Conservation (phyloP, 2,329 filamentous ascomycete genomes). For the Aspergillus luchuensis region DNA sequence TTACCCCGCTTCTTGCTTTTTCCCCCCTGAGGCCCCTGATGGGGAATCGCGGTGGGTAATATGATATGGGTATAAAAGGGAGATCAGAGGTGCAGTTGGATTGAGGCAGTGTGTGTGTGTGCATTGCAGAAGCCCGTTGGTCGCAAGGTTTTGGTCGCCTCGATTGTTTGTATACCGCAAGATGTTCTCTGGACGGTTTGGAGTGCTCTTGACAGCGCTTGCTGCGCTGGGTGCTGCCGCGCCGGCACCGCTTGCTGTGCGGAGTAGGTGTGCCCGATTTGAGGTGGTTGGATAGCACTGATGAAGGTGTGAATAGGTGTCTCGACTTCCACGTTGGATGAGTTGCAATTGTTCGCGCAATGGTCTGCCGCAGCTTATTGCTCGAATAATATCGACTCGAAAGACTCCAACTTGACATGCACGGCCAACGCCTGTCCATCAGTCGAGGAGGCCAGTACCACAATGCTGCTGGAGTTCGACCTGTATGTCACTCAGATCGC, state of each 20-base stretch:
- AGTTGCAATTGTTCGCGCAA: slow-evolving; percentile 52
- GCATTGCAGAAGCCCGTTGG: not conserved
- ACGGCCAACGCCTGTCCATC: slow-evolving; percentile 49
- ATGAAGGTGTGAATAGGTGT: slow-evolving; percentile 35
- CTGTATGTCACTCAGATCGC: slow-evolving; percentile 39
- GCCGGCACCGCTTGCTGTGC: slow-evolving; percentile 16
- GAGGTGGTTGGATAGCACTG: not conserved
- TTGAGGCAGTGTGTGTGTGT: not conserved
- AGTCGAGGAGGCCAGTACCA: slow-evolving; percentile 51
- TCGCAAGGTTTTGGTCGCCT: not conserved
- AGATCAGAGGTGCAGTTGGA: not conserved
- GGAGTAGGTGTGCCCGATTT: slow-evolving; percentile 23
- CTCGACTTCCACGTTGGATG: slow-evolving; percentile 41
- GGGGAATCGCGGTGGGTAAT: not conserved
- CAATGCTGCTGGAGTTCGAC: slow-evolving; percentile 52
- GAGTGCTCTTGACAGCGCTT: slow-evolving; percentile 7
- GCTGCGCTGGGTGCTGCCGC: slow-evolving; percentile 11
- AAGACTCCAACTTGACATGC: slow-evolving; percentile 49
- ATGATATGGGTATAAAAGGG: not conserved
- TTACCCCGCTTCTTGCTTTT: not conserved
- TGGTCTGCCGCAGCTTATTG: slow-evolving; percentile 59
- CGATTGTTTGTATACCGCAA: not conserved
- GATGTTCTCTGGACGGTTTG: slow-evolving; percentile 15
- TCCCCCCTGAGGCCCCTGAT: not conserved
- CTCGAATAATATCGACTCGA: slow-evolving; percentile 49